Conservation (phyloP, 2,329 filamentous ascomycete species). For the Aaosphaeria arxii region DNA sequence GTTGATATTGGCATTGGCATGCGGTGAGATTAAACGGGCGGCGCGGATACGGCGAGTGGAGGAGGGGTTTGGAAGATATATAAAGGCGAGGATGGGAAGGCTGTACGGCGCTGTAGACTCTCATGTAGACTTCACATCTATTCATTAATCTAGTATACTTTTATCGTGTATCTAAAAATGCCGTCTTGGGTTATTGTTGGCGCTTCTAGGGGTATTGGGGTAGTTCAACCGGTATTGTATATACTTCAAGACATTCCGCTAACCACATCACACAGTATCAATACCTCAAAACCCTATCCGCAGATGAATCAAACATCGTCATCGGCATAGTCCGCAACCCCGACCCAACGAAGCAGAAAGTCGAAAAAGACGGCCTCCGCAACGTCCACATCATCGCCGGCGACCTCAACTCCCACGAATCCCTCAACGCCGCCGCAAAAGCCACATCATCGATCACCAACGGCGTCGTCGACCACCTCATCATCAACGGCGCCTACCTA, state of each 20-base stretch:
- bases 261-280: slow-evolving; percentile 12
- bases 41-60: no score
- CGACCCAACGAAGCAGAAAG: neutral
- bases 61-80: no score
- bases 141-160: no score
- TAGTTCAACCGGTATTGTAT: neutral
- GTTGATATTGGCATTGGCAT: no score
- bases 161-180: no score
- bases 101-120: no score
- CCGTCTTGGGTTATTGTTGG: neutral
- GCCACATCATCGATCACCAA: slow-evolving; percentile 31
- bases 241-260: neutral
- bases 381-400: slow-evolving; percentile 40
- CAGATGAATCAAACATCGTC: slow-evolving; percentile 24
- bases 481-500: slow-evolving; percentile 37
- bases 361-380: slow-evolving; percentile 1
- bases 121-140: no score
- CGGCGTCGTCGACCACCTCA: slow-evolving; percentile 41
- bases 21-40: no score
- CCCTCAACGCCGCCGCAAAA: slow-evolving; percentile 34
- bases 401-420: slow-evolving; percentile 32
- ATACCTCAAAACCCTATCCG: slow-evolving; percentile 28
- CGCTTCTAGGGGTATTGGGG: neutral
- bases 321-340: slow-evolving; percentile 34
- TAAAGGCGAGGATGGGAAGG: no score